Conservation (phyloP, 169 alveolate genomes). For the Eimeria zaria region DNA sequence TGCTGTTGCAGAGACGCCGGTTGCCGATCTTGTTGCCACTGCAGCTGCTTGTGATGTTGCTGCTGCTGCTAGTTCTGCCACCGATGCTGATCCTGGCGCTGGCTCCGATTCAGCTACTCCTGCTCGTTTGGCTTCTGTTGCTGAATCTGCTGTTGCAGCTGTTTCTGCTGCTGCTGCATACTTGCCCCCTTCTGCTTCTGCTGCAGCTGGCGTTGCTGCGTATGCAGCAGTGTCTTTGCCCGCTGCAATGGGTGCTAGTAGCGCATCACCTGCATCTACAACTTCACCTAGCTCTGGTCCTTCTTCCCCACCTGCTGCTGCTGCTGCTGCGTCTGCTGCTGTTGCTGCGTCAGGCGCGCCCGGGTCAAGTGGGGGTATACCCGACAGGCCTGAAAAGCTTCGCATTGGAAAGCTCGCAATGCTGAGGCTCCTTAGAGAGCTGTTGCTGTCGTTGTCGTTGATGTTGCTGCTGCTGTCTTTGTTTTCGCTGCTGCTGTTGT, state of each 20-base stretch:
- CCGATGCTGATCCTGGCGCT: not conserved
- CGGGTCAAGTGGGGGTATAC: not conserved
- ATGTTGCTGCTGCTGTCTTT: not conserved
- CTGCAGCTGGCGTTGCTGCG: slow-evolving; percentile 12
- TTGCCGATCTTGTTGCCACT: not conserved
- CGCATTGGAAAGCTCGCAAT: not conserved
- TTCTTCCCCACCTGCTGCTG: not conserved
- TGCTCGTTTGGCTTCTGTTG: not conserved
- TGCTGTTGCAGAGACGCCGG: not conserved
- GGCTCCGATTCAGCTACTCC: not conserved
- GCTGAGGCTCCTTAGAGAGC: slow-evolving; percentile 40
- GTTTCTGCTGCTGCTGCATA: not conserved
- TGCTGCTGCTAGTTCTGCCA: not conserved
- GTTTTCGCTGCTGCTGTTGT: not conserved
- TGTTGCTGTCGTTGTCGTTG: not conserved
- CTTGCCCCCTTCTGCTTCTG: not conserved
- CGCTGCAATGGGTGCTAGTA: not conserved
- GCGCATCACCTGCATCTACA: not conserved
- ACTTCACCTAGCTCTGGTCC: not conserved
- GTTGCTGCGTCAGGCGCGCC: not conserved
- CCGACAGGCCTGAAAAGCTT: slow-evolving; percentile 15
- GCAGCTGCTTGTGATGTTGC: not conserved
- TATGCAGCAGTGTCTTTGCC: not conserved
- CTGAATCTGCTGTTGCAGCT: not conserved
- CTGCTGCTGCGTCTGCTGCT: slow-evolving; percentile 13